Evolutionary conservation across 2,329 filamentous ascomycete genomes (phyloP).

Genomic region (Botryotinia globosa): DNA sequence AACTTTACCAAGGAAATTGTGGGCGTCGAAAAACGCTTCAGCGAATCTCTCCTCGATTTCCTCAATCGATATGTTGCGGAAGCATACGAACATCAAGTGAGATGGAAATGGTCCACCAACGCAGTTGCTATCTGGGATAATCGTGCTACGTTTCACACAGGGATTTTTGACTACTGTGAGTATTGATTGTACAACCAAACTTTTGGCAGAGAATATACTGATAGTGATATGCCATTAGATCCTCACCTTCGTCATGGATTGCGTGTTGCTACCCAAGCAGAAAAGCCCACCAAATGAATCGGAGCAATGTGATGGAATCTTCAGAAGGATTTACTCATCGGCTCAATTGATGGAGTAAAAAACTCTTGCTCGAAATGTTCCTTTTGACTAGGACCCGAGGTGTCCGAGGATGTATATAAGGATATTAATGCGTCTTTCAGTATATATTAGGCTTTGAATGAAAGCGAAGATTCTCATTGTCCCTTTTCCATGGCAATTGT

Average conservation of each 20-base stretch:
- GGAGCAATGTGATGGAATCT: not conserved
- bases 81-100: constrained; percentile 33
- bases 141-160: constrained; percentile 21
- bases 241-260: constrained; percentile 58
- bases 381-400: not conserved
- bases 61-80: constrained; percentile 30
- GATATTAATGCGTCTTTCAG: not conserved
- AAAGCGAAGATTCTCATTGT: not conserved
- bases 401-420: not conserved
- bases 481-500: not conserved
- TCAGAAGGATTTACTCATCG: not conserved
- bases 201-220: not conserved
- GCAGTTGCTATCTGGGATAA: constrained; percentile 36
- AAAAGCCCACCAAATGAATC: constrained; percentile 52
- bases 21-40: constrained; percentile 33
- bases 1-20: constrained; percentile 30
- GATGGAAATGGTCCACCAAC: constrained; percentile 35
- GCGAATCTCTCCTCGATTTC: constrained; percentile 31
- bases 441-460: not conserved
- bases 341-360: not conserved
- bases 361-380: not conserved
- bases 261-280: constrained; percentile 66
- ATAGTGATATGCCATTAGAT: not conserved
- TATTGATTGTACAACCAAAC: not conserved
- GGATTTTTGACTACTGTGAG: constrained; percentile 19